Conservation (phyloP, 345 rosid species). For the Eucalyptus brandiana region DNA sequence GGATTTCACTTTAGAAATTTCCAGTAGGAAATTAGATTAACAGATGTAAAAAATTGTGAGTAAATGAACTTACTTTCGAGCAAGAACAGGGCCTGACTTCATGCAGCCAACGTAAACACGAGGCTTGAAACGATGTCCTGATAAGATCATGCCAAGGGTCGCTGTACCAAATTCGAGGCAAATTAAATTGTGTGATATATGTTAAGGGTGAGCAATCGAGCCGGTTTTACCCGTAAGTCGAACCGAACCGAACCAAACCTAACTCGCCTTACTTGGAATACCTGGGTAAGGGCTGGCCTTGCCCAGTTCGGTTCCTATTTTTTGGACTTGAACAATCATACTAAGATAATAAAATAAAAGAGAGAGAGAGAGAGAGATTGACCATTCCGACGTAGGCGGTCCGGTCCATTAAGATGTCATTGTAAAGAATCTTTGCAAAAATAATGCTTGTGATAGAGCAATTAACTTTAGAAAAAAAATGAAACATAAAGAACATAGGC, state of each 20-base stretch:
- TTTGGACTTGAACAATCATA: neutral
- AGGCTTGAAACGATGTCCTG: slow-evolving; percentile 33
- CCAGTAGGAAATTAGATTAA: neutral
- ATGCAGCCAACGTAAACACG: slow-evolving; percentile 83
- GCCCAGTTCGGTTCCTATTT: fast-evolving
- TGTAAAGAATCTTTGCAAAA: neutral
- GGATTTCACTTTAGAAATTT: neutral
- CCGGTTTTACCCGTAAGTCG: fast-evolving
- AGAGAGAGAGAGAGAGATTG: no score
- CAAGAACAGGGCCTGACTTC: slow-evolving; percentile 94
- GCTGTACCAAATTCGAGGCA: slow-evolving; percentile 10
- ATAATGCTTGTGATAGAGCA: neutral
- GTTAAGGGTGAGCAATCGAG: neutral
- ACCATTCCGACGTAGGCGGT: neutral
- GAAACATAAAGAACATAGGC: neutral
- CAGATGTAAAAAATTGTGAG: neutral
- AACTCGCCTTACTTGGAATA: neutral
- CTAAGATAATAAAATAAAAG: no score
- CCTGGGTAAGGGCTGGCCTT: fast-evolving
- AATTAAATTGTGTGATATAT: neutral
- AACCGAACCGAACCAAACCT: neutral
- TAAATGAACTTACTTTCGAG: slow-evolving; percentile 40
- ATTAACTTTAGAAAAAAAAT: neutral
- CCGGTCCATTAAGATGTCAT: neutral
- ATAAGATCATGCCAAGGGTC: slow-evolving; percentile 44